Evolutionary conservation across 495 filamentous ascomycete species (phyloP).

Genomic region (Lasiosphaeris hirsuta): DNA sequence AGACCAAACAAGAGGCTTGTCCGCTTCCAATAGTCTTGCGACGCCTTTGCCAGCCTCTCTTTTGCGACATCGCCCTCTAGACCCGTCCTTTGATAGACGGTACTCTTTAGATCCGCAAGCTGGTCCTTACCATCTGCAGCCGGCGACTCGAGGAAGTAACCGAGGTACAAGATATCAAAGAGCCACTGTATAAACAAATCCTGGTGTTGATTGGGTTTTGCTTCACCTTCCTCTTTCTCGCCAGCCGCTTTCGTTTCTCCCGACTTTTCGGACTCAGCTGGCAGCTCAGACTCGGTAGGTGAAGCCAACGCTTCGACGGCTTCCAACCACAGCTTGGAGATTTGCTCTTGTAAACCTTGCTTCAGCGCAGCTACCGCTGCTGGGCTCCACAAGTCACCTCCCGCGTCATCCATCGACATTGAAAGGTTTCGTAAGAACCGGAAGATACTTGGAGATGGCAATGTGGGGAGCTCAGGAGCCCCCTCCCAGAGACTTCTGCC

Average conservation of each 20-base stretch:
- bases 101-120: slow-evolving; percentile 45
- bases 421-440: slow-evolving; percentile 65
- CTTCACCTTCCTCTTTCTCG: slow-evolving; percentile 32
- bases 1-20: slow-evolving; percentile 71
- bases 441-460: slow-evolving; percentile 76
- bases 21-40: slow-evolving; percentile 75
- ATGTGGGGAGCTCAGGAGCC: slow-evolving; percentile 68
- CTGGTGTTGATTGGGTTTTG: slow-evolving; percentile 27
- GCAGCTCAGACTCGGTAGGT: background rate
- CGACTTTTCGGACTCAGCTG: background rate
- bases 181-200: slow-evolving; percentile 69
- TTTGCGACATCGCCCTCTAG: slow-evolving; percentile 38
- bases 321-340: slow-evolving; percentile 42
- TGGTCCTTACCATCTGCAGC: slow-evolving; percentile 22
- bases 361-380: slow-evolving; percentile 65
- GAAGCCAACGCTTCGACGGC: slow-evolving; percentile 25
- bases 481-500: slow-evolving; percentile 74
- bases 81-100: slow-evolving; percentile 45
- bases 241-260: slow-evolving; percentile 1
- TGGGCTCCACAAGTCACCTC: slow-evolving; percentile 81
- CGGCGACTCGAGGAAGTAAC: slow-evolving; percentile 33
- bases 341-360: slow-evolving; percentile 41
- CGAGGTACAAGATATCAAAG: slow-evolving; percentile 73
- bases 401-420: slow-evolving; percentile 62
- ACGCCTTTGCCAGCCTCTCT: slow-evolving; percentile 52